Evolutionary conservation across 805 yeast species (phyloP), one percentile per base, ranked within the genome.

Genomic region (Pichia heedii): DNA sequence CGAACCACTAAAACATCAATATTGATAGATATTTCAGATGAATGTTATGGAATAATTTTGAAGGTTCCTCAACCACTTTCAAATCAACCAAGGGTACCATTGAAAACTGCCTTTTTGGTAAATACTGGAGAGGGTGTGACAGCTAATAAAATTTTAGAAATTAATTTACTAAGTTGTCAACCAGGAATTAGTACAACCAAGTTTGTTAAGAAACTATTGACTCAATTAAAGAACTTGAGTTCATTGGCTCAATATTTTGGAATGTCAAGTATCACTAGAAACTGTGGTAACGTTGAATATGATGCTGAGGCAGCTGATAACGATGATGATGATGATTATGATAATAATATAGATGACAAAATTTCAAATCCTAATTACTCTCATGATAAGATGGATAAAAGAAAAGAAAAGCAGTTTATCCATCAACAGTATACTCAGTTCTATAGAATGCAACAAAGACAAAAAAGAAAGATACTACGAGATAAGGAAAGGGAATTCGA

Each of bases 101-200:
- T 82, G 53, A 76, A 77, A 48, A 77, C 85, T 1, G 93, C 93
- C 0, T 83, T 78, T 47, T 58, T 84, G 42, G 53, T 81, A 8
- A 78, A 73, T 33, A 50, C 51, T 4, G 55, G 53, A 5, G 43
- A 42, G n/a, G 53, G 54, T 5, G 44, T 42, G 20, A 45, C 41
- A 16, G 51, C 50, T 26, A 50, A 44, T 21, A 54, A 45, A 32
- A 37, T 73, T 4, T 72, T 78, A 48, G 93, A 84, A 52, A 74
- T 81, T 7, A 81, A 78, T 50, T 63, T 84, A 27, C 61, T 84
- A 50, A 83, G 88, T 55, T 84, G 90, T 53, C 86, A 88, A 16
- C 75, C 77, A 33, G 77, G 77, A 34, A 75, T 84, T 60, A 71
- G 76, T 43, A 68, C 77, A 2, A 69, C 68, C 18, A 71, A 69